Percentiles rank a stretch among this genome's conserved stretches.
These are phyloP conservation scores for Cystobasidiopsis lactophilus DNA, from an alignment of 768 basidiomycete species.

Conservation along the genomic window DNA sequence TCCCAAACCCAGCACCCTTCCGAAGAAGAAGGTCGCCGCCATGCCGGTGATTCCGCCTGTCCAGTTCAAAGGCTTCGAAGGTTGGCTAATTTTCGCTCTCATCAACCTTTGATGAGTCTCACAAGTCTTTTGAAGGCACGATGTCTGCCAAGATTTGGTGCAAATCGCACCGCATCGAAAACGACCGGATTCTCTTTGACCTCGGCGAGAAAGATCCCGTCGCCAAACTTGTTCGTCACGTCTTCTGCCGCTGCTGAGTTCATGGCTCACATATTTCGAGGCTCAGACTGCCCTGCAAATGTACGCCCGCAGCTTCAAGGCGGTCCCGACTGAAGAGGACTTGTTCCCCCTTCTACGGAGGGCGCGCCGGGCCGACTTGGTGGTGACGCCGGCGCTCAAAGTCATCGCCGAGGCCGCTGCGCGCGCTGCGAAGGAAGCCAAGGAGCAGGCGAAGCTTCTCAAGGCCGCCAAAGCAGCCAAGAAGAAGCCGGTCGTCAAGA, in stretches of 20 bases:
- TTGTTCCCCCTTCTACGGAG: slow-evolving; percentile 74
- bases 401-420: not conserved
- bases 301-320: slow-evolving; percentile 67
- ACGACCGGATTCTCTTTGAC: slow-evolving; percentile 48
- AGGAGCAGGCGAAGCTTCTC: too few species aligned
- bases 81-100: slow-evolving; percentile 19
- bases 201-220: slow-evolving; percentile 62
- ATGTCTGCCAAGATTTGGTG: slow-evolving; percentile 61
- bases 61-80: slow-evolving; percentile 11
- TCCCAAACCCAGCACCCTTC: slow-evolving; percentile 28
- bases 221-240: slow-evolving; percentile 45
- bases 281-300: slow-evolving; percentile 71
- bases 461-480: too few species aligned
- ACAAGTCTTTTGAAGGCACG: slow-evolving; percentile 54
- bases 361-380: slow-evolving; percentile 51
- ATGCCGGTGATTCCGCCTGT: slow-evolving; percentile 3
- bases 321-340: slow-evolving; percentile 37
- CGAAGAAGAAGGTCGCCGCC: slow-evolving; percentile 6
- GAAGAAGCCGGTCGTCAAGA: too few species aligned
- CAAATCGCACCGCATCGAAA: slow-evolving; percentile 44
- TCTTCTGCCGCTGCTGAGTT: not conserved
- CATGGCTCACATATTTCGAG: not conserved
- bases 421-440: too few species aligned
- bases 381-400: slow-evolving; percentile 8
- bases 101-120: slow-evolving; percentile 42